Evolutionary conservation across 176 grass and related monocot species (phyloP).

Genomic region (Bromus sterilis): DNA sequence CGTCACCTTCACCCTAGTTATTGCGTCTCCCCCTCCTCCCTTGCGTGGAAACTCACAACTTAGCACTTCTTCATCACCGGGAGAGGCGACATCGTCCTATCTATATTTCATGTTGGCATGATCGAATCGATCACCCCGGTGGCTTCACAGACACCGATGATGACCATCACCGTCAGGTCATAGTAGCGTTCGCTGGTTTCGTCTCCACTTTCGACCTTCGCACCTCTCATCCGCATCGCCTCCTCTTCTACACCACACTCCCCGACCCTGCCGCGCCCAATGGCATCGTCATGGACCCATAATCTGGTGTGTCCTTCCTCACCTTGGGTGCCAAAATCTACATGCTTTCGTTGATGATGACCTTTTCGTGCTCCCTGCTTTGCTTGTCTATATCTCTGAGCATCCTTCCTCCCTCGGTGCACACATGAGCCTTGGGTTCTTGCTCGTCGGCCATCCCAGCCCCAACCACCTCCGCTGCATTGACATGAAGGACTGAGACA

Average conservation of each 20-base stretch:
- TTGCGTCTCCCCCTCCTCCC: conserved; percentile 17
- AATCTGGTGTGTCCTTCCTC: conserved; percentile 49
- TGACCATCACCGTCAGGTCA: conserved; percentile 48
- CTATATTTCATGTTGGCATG: conserved; percentile 76
- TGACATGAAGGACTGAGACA: conserved; percentile 48
- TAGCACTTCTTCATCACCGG: conserved; percentile 73
- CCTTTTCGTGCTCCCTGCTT: conserved; percentile 18
- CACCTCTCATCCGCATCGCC: conserved; percentile 43
- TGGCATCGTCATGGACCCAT: conserved; percentile 55
- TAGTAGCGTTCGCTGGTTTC: conserved; percentile 38
- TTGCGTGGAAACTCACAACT: conserved; percentile 71
- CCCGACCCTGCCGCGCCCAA: conserved; percentile 27
- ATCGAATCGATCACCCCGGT: conserved; percentile 35
- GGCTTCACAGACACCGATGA: conserved; percentile 30
- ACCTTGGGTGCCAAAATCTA: conserved; percentile 40
- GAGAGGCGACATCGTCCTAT: conserved; percentile 26
- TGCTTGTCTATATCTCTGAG: conserved; percentile 24
- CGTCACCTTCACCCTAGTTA: conserved; percentile 30
- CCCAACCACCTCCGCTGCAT: conserved; percentile 47
- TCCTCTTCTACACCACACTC: conserved; percentile 35
- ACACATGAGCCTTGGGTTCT: conserved; percentile 61
- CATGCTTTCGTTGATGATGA: conserved; percentile 33
- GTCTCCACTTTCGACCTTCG: conserved; percentile 64
- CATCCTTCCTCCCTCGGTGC: conserved; percentile 27
- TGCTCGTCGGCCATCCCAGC: conserved; percentile 46